These are phyloP conservation scores for Boletus subparvulus DNA, from an alignment of 768 basidiomycete species.

Conservation along the genomic window DNA sequence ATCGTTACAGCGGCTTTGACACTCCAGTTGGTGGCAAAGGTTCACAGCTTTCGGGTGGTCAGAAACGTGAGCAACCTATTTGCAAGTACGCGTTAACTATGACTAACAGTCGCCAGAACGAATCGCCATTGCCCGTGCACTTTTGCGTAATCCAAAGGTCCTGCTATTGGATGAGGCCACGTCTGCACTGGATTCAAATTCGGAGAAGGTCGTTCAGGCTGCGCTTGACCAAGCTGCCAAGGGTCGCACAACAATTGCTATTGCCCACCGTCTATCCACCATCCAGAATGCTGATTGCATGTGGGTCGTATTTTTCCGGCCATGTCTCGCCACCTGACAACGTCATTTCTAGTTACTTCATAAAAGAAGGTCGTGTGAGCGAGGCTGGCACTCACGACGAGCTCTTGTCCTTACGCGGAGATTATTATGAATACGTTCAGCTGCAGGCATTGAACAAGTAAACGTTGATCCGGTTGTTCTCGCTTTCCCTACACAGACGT, in stretches of 20 bases:
- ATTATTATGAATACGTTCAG: slow-evolving; percentile 87
- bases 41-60: slow-evolving; percentile 84
- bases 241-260: slow-evolving; percentile 92
- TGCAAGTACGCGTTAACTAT: background rate
- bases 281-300: slow-evolving; percentile 92
- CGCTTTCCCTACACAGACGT: background rate
- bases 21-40: slow-evolving; percentile 92
- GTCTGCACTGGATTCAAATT: slow-evolving; percentile 86
- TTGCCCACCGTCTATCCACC: slow-evolving; percentile 91
- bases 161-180: slow-evolving; percentile 88
- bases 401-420: slow-evolving; percentile 60
- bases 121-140: slow-evolving; percentile 85
- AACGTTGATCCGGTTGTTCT: background rate
- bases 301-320: slow-evolving; percentile 41
- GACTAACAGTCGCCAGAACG: slow-evolving; percentile 40
- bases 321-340: background rate
- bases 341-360: slow-evolving; percentile 63
- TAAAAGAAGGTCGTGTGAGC: slow-evolving; percentile 82
- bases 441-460: slow-evolving; percentile 67
- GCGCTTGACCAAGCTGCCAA: slow-evolving; percentile 91
- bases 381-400: slow-evolving; percentile 91
- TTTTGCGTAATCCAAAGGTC: slow-evolving; percentile 89
- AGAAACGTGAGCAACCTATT: slow-evolving; percentile 60
- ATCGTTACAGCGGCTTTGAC: slow-evolving; percentile 68
- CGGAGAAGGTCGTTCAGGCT: slow-evolving; percentile 92